Base-by-base conservation (phyloP, 2,329 filamentous ascomycete genomes). In the Podosphaera fusca region DNA sequence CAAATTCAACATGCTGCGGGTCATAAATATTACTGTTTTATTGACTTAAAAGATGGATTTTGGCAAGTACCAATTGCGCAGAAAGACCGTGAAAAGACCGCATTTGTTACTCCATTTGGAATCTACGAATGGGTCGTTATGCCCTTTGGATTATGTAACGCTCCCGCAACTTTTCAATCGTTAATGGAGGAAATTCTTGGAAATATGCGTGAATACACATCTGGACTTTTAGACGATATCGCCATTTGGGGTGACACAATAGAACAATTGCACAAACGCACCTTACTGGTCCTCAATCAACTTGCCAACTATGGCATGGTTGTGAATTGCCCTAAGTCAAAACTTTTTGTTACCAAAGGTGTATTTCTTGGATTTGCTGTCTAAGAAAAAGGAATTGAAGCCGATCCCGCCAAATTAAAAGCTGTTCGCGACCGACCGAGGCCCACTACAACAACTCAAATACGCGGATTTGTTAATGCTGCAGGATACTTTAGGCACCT, bases 81-180 rank as follows among this genome's bases (percentile, higher is more conserved):
- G 34, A 31, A 42, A 10, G 30, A 46, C n/a, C 34, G 38, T 3
- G 36, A 56, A 29, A 46, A 46, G 40, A 56, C 54, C 31, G 38
- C 54, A 9, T 47, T 56, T 35, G 7, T 34, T 21, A 45, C 12
- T n/a, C 35, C 29, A 55, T 55, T 45, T 31, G 3, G 38, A 9
- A 33, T 47, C 30, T 55, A 45, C 33, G 5, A 55, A 38, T 58
- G 36, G 30, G 36, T 42, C 7, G 56, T 59, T 7, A n/a, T 59
- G 40, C 50, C 51, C 9, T 59, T 59, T 40, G 53, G 53, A 1
- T 33, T 59, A 1, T 21, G 21, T 10, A 59, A 57, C 29, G 40
- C 36, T 6, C 52, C 56, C 2, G 46, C 51, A 1, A 57, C 55
- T 8, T 59, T 51, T 38, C 56, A 59, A 55, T 5, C 7, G 2